Evolutionary conservation across 2,329 filamentous ascomycete genomes (phyloP).

Genomic region (Xenosphaeropsis pyriputrescens): DNA sequence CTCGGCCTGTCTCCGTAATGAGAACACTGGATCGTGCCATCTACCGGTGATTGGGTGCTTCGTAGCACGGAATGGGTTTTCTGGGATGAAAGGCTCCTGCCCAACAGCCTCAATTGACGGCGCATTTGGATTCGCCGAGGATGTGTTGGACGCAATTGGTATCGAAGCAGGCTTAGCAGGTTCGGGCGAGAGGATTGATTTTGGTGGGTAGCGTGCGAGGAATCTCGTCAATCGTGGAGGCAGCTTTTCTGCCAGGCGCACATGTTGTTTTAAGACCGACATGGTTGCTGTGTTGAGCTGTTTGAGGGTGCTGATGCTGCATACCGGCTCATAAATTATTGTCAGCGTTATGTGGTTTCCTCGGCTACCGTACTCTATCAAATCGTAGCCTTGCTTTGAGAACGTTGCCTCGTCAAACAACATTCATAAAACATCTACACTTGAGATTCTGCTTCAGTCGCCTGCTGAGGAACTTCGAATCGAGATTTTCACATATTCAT

Average conservation of each 20-base stretch:
- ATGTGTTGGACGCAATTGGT: slow-evolving; percentile 2
- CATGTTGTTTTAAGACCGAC: slow-evolving; percentile 8
- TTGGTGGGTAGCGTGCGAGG: slow-evolving; percentile 79
- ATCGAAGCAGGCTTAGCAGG: slow-evolving; percentile 4
- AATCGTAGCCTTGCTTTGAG: too few relatives aligned
- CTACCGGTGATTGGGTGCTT: slow-evolving; percentile 66
- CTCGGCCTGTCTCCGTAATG: slow-evolving; percentile 76
- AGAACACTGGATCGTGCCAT: slow-evolving; percentile 76
- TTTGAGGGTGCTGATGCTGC: background rate
- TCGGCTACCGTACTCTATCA: too few relatives aligned
- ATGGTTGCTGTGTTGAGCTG: slow-evolving; percentile 8
- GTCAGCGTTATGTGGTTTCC: too few relatives aligned
- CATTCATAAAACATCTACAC: too few relatives aligned
- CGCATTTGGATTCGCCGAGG: slow-evolving; percentile 21
- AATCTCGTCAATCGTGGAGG: slow-evolving; percentile 71
- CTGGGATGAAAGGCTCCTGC: slow-evolving; percentile 13
- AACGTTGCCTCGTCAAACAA: too few relatives aligned
- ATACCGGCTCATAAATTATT: too few relatives aligned
- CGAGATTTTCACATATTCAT: too few relatives aligned
- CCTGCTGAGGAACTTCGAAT: too few relatives aligned
- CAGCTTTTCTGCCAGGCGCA: slow-evolving; percentile 52
- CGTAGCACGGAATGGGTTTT: slow-evolving; percentile 61
- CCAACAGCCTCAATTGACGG: slow-evolving; percentile 22
- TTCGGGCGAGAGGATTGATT: slow-evolving; percentile 29
- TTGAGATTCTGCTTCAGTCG: too few relatives aligned